phyloP scores from a whole-genome alignment of 768 basidiomycete species.

The Lentinula sp. region DNA sequence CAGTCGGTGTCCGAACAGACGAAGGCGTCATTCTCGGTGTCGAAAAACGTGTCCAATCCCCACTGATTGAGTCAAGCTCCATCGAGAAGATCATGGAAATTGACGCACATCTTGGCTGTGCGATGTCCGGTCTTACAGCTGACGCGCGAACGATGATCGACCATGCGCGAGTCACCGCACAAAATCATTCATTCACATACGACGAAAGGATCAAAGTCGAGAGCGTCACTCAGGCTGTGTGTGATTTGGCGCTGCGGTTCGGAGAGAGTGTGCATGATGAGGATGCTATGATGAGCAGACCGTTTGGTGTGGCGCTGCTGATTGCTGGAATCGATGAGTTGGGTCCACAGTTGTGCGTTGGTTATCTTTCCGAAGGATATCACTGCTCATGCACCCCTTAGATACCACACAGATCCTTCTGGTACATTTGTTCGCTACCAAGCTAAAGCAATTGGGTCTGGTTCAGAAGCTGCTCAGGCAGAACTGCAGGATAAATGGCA shows the following conservation, averaged over 20 bases:
- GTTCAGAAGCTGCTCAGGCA: constrained; percentile 95
- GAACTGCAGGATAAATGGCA: constrained; percentile 97
- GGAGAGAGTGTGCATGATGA: constrained; percentile 99
- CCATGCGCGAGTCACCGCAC: constrained; percentile 94
- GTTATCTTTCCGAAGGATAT: background rate
- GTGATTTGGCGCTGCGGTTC: constrained; percentile 93
- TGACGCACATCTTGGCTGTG: constrained; percentile 91
- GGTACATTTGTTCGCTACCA: constrained; percentile 96
- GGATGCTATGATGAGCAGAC: constrained; percentile 98
- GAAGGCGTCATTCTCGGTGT: constrained; percentile 91
- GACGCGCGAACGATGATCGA: constrained; percentile 99
- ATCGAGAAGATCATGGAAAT: constrained; percentile 99
- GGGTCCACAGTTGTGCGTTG: constrained; percentile 87
- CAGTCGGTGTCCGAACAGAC: constrained; percentile 89
- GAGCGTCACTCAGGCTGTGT: constrained; percentile 96
- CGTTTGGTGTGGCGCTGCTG: constrained; percentile 95
- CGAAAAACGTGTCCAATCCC: constrained; percentile 98
- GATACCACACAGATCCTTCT: constrained; percentile 97
- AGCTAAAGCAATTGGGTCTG: constrained; percentile 97
- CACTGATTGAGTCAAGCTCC: constrained; percentile 88
- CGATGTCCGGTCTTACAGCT: constrained; percentile 96
- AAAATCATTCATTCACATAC: constrained; percentile 95
- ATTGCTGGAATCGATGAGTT: constrained; percentile 97
- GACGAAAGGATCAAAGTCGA: constrained; percentile 97
- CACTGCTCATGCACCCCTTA: constrained; percentile 22